Evolutionary conservation across 2,329 filamentous ascomycete species (phyloP).

Genomic region (Neonectria neomacrospora): DNA sequence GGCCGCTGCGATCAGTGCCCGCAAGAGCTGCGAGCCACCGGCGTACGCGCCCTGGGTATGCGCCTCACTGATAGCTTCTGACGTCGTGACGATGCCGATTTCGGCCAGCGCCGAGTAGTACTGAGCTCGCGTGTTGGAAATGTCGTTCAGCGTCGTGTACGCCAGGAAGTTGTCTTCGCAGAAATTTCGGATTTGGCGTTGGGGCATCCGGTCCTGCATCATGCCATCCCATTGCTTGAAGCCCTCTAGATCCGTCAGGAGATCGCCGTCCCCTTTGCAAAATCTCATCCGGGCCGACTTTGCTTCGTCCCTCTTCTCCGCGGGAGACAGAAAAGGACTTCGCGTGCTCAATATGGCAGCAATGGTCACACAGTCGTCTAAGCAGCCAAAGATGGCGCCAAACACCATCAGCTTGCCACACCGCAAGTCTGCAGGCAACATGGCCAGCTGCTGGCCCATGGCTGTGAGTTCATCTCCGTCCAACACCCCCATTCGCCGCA

Average conservation of each 20-base stretch:
- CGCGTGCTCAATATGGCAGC: slow-evolving; percentile 91
- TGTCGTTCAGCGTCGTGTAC: slow-evolving; percentile 85
- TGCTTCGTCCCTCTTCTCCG: slow-evolving; percentile 84
- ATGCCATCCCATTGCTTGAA: slow-evolving; percentile 85
- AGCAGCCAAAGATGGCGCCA: slow-evolving; percentile 90
- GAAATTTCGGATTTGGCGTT: slow-evolving; percentile 76
- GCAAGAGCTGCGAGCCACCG: slow-evolving; percentile 64
- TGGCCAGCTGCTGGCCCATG: slow-evolving; percentile 90
- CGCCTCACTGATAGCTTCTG: slow-evolving; percentile 46
- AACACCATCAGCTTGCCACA: slow-evolving; percentile 97
- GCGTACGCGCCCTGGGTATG: slow-evolving; percentile 34
- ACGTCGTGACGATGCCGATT: slow-evolving; percentile 76
- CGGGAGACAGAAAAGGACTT: slow-evolving; percentile 86
- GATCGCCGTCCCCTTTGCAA: slow-evolving; percentile 81
- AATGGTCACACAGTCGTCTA: slow-evolving; percentile 89
- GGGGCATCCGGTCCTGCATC: slow-evolving; percentile 66
- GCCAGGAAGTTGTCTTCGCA: slow-evolving; percentile 89
- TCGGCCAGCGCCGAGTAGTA: slow-evolving; percentile 88
- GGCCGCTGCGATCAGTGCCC: slow-evolving; percentile 77
- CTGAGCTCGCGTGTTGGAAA: slow-evolving; percentile 85
- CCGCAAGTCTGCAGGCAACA: slow-evolving; percentile 92
- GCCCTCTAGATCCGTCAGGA: slow-evolving; percentile 86
- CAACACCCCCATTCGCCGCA: slow-evolving; percentile 88
- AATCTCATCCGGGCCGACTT: slow-evolving; percentile 81
- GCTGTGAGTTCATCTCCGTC: slow-evolving; percentile 89